phyloP scores from a whole-genome alignment of 805 yeast genomes.

The Candida boleticola region DNA sequence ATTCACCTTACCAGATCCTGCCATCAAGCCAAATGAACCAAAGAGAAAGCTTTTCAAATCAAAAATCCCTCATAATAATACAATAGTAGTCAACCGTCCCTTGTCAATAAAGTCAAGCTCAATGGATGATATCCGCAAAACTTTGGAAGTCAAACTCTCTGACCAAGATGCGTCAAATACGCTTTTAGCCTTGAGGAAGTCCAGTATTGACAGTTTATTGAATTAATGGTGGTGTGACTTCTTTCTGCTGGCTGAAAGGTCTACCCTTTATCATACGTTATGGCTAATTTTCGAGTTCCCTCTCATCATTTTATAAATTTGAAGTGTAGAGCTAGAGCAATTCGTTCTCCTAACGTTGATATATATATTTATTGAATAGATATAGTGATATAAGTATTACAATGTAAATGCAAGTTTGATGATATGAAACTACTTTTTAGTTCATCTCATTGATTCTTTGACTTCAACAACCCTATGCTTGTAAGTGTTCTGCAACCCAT shows the following conservation, averaged over 20 bases:
- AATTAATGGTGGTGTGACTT: constrained; percentile 19
- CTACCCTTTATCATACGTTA: too few relatives aligned
- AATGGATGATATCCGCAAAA: constrained; percentile 14
- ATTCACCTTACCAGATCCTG: constrained; percentile 42
- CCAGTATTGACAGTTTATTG: constrained; percentile 39
- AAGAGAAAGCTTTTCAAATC: constrained; percentile 25
- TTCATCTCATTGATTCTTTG: too few relatives aligned
- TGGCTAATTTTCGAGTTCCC: too few relatives aligned
- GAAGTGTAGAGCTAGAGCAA: too few relatives aligned
- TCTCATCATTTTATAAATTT: too few relatives aligned
- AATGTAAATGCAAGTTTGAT: too few relatives aligned
- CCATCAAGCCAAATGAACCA: constrained; percentile 13
- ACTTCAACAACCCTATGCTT: too few relatives aligned
- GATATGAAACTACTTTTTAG: too few relatives aligned
- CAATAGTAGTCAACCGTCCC: constrained; percentile 13
- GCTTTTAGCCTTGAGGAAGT: constrained; percentile 37
- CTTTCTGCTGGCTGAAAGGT: too few relatives aligned
- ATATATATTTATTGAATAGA: background rate
- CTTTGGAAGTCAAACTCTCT: constrained; percentile 13
- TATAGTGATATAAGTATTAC: too few relatives aligned
- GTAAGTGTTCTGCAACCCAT: too few relatives aligned
- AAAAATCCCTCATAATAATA: constrained; percentile 23
- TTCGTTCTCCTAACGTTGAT: too few relatives aligned
- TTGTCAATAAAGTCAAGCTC: constrained; percentile 4
- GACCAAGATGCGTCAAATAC: constrained; percentile 39